Evolutionary conservation across 108 stramenopile species (phyloP), one percentile per base, ranked within the genome.

Genomic region (Aurantiochytrium sp.): DNA sequence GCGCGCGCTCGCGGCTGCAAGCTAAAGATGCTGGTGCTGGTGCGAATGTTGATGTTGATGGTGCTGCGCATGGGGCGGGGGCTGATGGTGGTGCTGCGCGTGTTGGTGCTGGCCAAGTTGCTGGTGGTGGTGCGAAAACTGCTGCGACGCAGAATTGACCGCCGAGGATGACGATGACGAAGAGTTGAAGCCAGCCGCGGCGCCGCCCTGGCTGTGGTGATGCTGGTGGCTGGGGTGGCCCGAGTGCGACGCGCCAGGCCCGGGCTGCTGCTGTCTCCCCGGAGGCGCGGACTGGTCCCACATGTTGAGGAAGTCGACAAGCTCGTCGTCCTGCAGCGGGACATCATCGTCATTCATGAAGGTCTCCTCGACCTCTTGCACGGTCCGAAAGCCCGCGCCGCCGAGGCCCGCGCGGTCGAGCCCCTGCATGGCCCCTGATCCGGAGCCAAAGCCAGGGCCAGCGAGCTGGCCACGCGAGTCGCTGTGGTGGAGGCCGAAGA

Each of bases 241-340:
- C 27, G 59, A 15, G 22, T 65, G 59, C 32, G 59, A 8, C 10
- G 59, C 27, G 32, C 27, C 34, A 65, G 10, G 22, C 15, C 32
- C 2, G 59, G 59, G 15, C 6, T 34, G 6, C 27, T 30, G 32
- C 8, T n/a, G n/a, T n/a, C n/a, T n/a, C n/a, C n/a, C n/a, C n/a
- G 59, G 59, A 34, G 59, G 59, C 34, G 59, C 59, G 10, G 42
- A 48, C 73, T 81, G 73, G 19, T 81, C 73, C 73, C 73, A 81
- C 73, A 81, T 81, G 73, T 81, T 48, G 42, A 81, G 45, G 32
- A 81, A 81, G 2, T 81, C 73, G 42, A 81, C 73, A 41, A 81
- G 45, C 45, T 81, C 73, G 24, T 81, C 73, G 39, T 81, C 73
- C 19, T 65, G 59, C 8, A 65, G 34, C 34, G 59, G 59, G 59